These are phyloP conservation scores for Fusarium mundagurra DNA, from an alignment of 2,329 filamentous ascomycete species.

Conservation along the genomic window DNA sequence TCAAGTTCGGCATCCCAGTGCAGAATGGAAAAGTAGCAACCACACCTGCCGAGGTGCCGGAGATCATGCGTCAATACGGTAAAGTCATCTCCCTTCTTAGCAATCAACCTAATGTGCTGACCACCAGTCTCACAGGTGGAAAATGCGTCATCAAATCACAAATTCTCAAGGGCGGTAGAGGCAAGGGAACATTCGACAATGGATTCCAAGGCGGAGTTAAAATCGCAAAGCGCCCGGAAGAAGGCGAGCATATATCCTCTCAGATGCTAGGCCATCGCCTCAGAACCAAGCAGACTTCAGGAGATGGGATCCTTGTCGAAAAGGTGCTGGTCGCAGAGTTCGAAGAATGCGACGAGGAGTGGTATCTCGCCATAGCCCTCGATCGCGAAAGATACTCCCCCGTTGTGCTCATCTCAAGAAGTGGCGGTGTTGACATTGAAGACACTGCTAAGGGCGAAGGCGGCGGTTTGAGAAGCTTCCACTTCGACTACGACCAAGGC, in stretches of 20 bases:
- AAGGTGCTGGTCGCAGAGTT: not conserved
- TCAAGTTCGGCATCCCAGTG: not conserved
- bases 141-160: conserved; percentile 3
- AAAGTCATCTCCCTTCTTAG: not conserved
- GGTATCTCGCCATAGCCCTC: not conserved
- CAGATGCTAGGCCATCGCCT: not conserved
- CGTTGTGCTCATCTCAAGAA: not conserved
- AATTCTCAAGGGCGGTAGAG: not conserved
- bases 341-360: not conserved
- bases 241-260: not conserved
- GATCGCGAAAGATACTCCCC: not conserved
- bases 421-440: not conserved
- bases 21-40: not conserved
- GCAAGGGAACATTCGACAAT: not conserved
- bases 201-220: not conserved
- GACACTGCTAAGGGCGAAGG: not conserved
- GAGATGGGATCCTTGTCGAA: not conserved
- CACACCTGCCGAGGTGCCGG: not conserved
- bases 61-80: not conserved
- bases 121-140: not conserved
- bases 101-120: not conserved
- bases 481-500: not conserved
- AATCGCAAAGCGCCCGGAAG: not conserved
- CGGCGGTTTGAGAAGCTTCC: not conserved
- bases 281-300: not conserved